Conservation (phyloP, 2,329 filamentous ascomycete species). For the Penicillium vulpinum region DNA sequence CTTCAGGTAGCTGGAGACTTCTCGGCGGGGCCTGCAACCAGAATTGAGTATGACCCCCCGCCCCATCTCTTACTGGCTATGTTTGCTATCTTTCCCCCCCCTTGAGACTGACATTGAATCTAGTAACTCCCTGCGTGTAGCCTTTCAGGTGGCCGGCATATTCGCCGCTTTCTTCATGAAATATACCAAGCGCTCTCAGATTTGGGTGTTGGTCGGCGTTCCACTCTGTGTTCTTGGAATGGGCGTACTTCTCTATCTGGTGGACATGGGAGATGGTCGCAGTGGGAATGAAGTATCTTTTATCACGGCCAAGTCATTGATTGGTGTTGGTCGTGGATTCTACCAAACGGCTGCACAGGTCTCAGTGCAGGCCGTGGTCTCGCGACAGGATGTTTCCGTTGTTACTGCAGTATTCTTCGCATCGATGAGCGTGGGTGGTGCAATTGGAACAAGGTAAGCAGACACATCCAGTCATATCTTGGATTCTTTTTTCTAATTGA, state of each 20-base stretch:
- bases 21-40: slow-evolving; percentile 37
- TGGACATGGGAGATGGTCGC: slow-evolving; percentile 24
- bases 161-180: slow-evolving; percentile 40
- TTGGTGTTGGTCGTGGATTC: slow-evolving; percentile 40
- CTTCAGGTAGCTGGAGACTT: slow-evolving; percentile 43
- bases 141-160: slow-evolving; percentile 42
- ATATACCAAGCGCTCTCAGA: slow-evolving; percentile 38
- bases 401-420: slow-evolving; percentile 41
- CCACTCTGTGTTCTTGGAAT: slow-evolving; percentile 40
- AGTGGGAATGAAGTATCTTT: slow-evolving; percentile 38
- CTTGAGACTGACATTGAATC: background rate
- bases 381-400: slow-evolving; percentile 39
- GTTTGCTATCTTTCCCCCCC: background rate
- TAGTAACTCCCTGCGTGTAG: slow-evolving; percentile 36
- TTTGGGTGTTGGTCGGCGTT: slow-evolving; percentile 34
- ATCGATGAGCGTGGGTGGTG: slow-evolving; percentile 36
- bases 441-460: slow-evolving; percentile 34
- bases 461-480: background rate
- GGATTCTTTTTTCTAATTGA: background rate
- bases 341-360: slow-evolving; percentile 38
- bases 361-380: slow-evolving; percentile 38
- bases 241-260: slow-evolving; percentile 29
- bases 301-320: slow-evolving; percentile 34
- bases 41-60: slow-evolving; percentile 19
- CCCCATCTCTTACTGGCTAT: background rate